Evolutionary conservation across 1,139 yeast species (phyloP).

Genomic region (Debaryomyces singareniensis): DNA sequence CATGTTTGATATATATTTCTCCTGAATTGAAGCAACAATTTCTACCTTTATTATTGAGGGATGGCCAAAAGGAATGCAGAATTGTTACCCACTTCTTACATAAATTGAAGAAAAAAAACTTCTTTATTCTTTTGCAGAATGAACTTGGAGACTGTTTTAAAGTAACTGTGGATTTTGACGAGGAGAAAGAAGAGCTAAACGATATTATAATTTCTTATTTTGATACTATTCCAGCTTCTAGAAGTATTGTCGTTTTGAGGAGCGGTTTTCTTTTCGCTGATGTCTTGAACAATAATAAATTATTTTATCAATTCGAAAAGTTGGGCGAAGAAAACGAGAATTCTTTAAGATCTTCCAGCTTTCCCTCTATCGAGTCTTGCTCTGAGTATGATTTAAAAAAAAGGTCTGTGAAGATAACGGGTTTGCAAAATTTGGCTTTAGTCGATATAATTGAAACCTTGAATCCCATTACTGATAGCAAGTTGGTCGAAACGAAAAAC

Average conservation of each 20-base stretch:
- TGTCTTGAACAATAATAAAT: slow-evolving; percentile 54
- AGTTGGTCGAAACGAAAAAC: slow-evolving; percentile 28
- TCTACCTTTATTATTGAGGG: slow-evolving; percentile 43
- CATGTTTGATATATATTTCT: slow-evolving; percentile 21
- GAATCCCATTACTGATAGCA: slow-evolving; percentile 53
- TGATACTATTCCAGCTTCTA: slow-evolving; percentile 64
- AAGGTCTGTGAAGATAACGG: slow-evolving; percentile 17
- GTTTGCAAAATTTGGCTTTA: slow-evolving; percentile 51
- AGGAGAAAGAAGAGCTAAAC: slow-evolving; percentile 38
- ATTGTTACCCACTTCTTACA: slow-evolving; percentile 61
- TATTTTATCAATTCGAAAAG: slow-evolving; percentile 69
- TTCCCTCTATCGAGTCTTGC: slow-evolving; percentile 3
- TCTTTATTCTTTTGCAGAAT: slow-evolving; percentile 70
- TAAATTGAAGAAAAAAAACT: slow-evolving; percentile 48
- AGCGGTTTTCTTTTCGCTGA: slow-evolving; percentile 75
- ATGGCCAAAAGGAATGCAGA: slow-evolving; percentile 20
- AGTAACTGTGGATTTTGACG: slow-evolving; percentile 39
- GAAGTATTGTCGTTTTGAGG: slow-evolving; percentile 53
- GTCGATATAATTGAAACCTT: slow-evolving; percentile 49
- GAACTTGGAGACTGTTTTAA: slow-evolving; percentile 76
- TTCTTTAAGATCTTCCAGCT: slow-evolving; percentile 13
- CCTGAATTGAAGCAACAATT: slow-evolving; percentile 7
- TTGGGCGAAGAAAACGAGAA: slow-evolving; percentile 50
- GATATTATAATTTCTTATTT: slow-evolving; percentile 43
- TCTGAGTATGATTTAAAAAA: neutral